Conservation (phyloP, 768 basidiomycete species). For the Mycena crocata region DNA sequence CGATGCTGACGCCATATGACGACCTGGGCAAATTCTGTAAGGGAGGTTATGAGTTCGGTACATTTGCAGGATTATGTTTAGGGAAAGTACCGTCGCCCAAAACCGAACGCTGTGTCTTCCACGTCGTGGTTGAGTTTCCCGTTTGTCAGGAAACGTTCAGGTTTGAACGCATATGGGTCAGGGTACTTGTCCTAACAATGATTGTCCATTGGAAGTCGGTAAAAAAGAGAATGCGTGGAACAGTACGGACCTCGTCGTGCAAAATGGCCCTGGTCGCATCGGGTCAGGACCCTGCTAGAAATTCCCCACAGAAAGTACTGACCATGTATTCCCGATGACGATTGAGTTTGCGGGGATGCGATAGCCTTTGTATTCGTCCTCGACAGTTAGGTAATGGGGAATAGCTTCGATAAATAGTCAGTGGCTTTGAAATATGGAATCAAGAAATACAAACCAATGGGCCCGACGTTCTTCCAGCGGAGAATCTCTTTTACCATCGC, state of each 20-base stretch:
- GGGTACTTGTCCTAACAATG: slow-evolving; percentile 5
- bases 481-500: slow-evolving; percentile 11
- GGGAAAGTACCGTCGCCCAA: slow-evolving; percentile 5
- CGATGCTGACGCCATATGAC: slow-evolving; percentile 5
- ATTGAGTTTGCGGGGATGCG: slow-evolving; percentile 4
- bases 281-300: not conserved
- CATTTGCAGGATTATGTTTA: no score
- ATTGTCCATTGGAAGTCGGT: not conserved
- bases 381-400: not conserved
- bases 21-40: slow-evolving; percentile 5
- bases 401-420: no score
- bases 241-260: slow-evolving; percentile 2
- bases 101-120: not conserved
- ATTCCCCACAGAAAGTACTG: not conserved
- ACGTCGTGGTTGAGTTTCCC: not conserved
- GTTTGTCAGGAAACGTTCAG: slow-evolving; percentile 4
- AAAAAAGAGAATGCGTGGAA: no score
- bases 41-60: no score
- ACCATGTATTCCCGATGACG: slow-evolving; percentile 10
- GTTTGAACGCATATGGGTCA: slow-evolving; percentile 4
- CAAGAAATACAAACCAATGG: slow-evolving; percentile 1
- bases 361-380: slow-evolving; percentile 10
- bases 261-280: slow-evolving; percentile 3
- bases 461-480: slow-evolving; percentile 2
- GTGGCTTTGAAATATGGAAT: no score